These are phyloP conservation scores for Auxenochlorella pyrenoidosa DNA, from an alignment of 139 green algal genomes.

Conservation along the genomic window DNA sequence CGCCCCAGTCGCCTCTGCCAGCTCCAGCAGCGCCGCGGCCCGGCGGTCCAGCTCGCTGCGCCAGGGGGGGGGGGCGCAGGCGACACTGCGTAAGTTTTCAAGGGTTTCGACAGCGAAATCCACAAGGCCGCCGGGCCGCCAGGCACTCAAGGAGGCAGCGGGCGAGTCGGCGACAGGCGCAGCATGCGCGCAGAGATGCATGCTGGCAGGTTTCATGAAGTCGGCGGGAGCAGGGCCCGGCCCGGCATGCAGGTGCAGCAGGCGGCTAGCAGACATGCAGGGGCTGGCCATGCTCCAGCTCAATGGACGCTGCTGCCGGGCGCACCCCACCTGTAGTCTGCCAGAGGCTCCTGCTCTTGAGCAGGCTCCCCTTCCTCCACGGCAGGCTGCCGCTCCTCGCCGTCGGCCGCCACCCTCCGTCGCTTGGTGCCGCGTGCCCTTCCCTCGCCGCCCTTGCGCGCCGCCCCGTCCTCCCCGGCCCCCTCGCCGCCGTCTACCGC, in stretches of 20 bases:
- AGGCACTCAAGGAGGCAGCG: too few species aligned
- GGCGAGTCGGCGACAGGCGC: not conserved
- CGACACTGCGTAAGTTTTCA: too few species aligned
- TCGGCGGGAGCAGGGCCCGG: too few species aligned
- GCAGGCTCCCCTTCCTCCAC: conserved; percentile 25
- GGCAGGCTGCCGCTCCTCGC: not conserved
- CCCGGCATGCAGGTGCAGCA: too few species aligned
- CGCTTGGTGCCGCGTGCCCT: not conserved
- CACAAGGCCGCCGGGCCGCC: too few species aligned
- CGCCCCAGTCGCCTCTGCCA: not conserved
- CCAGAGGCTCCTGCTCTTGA: not conserved
- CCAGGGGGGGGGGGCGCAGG: not conserved
- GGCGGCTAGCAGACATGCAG: too few species aligned
- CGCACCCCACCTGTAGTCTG: not conserved
- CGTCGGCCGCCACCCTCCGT: not conserved
- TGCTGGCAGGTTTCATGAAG: too few species aligned
- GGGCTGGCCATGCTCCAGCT: too few species aligned
- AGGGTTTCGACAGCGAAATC: too few species aligned
- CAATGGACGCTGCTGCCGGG: too few species aligned
- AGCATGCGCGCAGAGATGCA: not conserved
- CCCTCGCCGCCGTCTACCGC: not conserved
- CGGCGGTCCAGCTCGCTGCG: not conserved
- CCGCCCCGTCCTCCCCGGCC: not conserved
- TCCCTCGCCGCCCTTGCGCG: conserved; percentile 15
- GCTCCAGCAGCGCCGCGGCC: conserved; percentile 1